Evolutionary conservation across 495 filamentous ascomycete genomes (phyloP), one percentile per base, ranked within the genome.

Genomic region (Rostrohypoxylon terebratum): DNA sequence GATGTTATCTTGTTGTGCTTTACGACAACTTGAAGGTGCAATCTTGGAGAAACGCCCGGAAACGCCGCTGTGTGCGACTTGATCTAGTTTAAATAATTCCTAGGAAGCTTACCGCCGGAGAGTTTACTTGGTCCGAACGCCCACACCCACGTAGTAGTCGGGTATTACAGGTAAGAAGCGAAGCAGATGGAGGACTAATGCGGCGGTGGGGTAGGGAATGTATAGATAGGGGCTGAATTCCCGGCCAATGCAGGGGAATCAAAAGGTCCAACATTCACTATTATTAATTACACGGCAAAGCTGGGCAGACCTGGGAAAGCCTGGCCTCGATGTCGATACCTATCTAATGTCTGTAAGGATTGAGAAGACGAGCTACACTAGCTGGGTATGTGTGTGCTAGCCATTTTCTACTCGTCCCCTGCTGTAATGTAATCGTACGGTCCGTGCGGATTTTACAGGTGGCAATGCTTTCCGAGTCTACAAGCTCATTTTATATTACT

Each of bases 81-180:
- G 16, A 59, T 16, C 11, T 25, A 8, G 20, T 50, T 66, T 66
- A 66, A 66, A 50, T 66, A 59, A 4, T 55, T 55, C 34, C 51
- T 20, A 5, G 28, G 28, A 55, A 34, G 8, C 7, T 31, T 10
- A 34, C 25, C 13, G n/a, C 38, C 33, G 55, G 55, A n/a, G 55
- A 42, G 34, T 13, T n/a, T 59, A 25, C 55, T 36, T 28, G 28
- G 3, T 3, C 8, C 20, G 25, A 28, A n/a, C n/a, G 16, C n/a
- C 3, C 51, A 23, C 21, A 28, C 48, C 23, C 14, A 23, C 20
- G n/a, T n/a, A n/a, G n/a, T n/a, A n/a, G n/a, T 51, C 13, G n/a
- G 45, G 45, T 48, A 48, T 48, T 48, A 7, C 45, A 10, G 45
- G 28, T 28, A 28, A 4, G 3, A 4, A 28, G 28, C 28, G 28